Evolutionary conservation across 2,329 filamentous ascomycete species (phyloP).

Genomic region (Apiospora koreana): DNA sequence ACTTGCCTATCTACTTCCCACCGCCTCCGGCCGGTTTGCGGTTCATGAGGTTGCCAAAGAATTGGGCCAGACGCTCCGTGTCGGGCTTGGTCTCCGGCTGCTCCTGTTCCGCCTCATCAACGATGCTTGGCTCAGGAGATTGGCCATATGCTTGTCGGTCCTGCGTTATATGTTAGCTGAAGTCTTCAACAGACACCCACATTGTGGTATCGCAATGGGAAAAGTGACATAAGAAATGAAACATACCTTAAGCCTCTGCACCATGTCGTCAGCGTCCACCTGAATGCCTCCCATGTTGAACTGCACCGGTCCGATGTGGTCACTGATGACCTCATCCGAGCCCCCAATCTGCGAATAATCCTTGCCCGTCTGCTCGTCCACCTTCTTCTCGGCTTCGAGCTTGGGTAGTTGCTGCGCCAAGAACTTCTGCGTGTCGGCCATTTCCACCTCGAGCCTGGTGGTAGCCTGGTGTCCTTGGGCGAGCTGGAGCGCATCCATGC

Average conservation of each 20-base stretch:
- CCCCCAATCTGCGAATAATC: constrained; percentile 32
- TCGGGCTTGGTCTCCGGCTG: constrained; percentile 41
- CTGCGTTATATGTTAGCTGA: constrained; percentile 37
- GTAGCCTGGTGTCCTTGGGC: constrained; percentile 49
- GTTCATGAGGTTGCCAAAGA: constrained; percentile 63
- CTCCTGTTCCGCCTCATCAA: constrained; percentile 36
- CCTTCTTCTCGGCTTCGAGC: constrained; percentile 66
- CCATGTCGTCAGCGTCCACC: constrained; percentile 91
- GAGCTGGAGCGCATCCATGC: constrained; percentile 60
- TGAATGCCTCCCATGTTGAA: constrained; percentile 99
- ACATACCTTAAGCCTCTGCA: constrained; percentile 78
- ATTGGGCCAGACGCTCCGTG: constrained; percentile 59
- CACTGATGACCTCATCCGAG: constrained; percentile 54
- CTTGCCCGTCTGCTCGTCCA: constrained; percentile 47
- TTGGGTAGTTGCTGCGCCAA: constrained; percentile 72
- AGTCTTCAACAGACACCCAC: background rate
- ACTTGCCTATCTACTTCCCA: background rate
- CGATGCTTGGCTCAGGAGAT: constrained; percentile 44
- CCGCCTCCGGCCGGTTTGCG: constrained; percentile 37
- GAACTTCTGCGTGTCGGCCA: constrained; percentile 77
- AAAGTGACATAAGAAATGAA: background rate
- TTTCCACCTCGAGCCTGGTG: constrained; percentile 60
- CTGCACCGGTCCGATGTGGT: constrained; percentile 91
- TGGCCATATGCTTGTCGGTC: constrained; percentile 57
- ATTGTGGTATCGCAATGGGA: background rate